Base-by-base conservation (phyloP, 2,329 filamentous ascomycete genomes). In the Fusarium marasasianum region DNA sequence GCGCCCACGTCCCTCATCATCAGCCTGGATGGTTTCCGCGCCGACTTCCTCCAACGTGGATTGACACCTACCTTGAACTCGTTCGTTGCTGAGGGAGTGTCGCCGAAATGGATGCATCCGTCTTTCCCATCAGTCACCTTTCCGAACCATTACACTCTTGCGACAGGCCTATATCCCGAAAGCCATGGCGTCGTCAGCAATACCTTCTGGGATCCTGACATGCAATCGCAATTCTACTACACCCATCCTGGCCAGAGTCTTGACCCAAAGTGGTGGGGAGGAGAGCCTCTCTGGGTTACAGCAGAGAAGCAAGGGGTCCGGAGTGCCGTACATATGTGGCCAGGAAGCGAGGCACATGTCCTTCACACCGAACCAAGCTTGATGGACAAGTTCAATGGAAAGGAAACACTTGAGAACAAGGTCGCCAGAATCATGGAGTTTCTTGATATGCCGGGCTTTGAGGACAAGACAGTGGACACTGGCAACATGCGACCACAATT, bases 41-140 rank as follows among this genome's bases (percentile, higher is more conserved):
- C 96, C 26, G 96, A 98, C 81, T 98, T 98, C 79, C 86, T 99
- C 45, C 90, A 93, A 72, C 91, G 95, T 20, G 92, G 92, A 2
- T 84, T 98, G 38, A 98, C 96, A 3, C 96, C 96, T 2, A 91
- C 92, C 5, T 86, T 99, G 14, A 94, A 91, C 76, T 88, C 91
- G 5, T 92, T 99, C 73, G 87, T 98, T 71, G 89, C 90, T 69
- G 91, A 94, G 73, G 96, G 96, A 37, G 91, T 98, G 17, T 98
- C 95, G 11, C 96, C 96, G 6, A 88, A 91, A 74, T 98, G 96
- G 83, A 98, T 99, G 95, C 88, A 91, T 12, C 96, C 96, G 1
- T 97, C 94, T 44, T 99, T 99, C 75, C 96, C 96, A 1, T 97
- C 94, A 29, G 94, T 99, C 51, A 99, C 96, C 0, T 99, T 99